Base-by-base conservation (phyloP, 208 protist species). In the Spironucleus salmonicida region DNA sequence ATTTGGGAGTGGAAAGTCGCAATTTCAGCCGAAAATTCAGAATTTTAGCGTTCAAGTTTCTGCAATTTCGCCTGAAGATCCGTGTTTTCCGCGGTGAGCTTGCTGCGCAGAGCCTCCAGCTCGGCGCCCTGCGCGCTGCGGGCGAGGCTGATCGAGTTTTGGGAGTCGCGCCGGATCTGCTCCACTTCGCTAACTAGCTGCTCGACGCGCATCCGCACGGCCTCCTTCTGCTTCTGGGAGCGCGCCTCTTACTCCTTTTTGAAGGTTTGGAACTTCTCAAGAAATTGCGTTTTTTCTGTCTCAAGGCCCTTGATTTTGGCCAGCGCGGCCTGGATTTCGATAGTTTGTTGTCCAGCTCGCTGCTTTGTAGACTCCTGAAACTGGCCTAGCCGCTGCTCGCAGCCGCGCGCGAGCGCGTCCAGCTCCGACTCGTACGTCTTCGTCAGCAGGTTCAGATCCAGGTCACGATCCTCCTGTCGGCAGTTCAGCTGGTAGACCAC, bases 221-320 rank as follows among this genome's bases (percentile, higher is more conserved):
- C 7, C 13, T 71, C 64, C n/a, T 49, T 40, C 30, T 42, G 45
- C 11, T 45, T 35, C 34, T 29, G 23, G 11, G 45, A 7, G 7
- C 34, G 4, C 64, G 15, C 7, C 40, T 71, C 64, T 23, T 2
- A 32, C 9, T 71, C 64, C 15, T 49, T 40, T n/a, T 71, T 71
- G 34, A 32, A 71, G 4, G 15, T 35, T 15, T 4, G 7, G 34
- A 71, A 49, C 34, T 71, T 11, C 26, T 2, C 45, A 35, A 71
- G 11, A 38, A 71, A 71, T n/a, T 71, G 34, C 32, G 45, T 23
- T 71, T 71, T 71, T 35, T 71, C 64, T 19, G 26, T 42, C 34
- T 71, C 64, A 7, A 71, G 38, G 9, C 19, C 30, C 64, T 71
- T 71, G 19, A 71, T 49, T 11, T 71, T 4, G n/a, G 11, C 34